These are phyloP conservation scores for Penicillium maclennaniae DNA, from an alignment of 495 filamentous ascomycete species.

Conservation along the genomic window DNA sequence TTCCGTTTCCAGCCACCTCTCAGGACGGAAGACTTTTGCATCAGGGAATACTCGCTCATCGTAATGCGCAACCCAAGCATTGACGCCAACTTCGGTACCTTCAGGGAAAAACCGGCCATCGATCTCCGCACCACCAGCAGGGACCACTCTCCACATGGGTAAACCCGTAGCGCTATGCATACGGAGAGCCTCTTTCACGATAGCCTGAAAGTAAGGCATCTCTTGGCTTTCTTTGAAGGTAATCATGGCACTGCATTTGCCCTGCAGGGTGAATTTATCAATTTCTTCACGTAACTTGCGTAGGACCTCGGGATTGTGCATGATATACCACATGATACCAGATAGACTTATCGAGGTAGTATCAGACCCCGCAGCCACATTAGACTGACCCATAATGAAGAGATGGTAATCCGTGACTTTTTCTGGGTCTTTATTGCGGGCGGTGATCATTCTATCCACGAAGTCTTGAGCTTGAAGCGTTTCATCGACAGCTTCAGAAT, in stretches of 20 bases:
- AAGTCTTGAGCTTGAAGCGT: conserved; percentile 43
- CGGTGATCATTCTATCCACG: conserved; percentile 51
- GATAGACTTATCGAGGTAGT: conserved; percentile 52
- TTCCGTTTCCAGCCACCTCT: conserved; percentile 38
- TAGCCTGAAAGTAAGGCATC: conserved; percentile 46
- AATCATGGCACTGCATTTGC: conserved; percentile 23
- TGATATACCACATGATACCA: conserved; percentile 48
- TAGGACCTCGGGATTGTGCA: conserved; percentile 35
- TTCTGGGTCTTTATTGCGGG: conserved; percentile 54
- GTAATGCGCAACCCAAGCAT: conserved; percentile 50
- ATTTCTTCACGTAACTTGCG: conserved; percentile 44
- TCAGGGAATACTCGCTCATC: conserved; percentile 46
- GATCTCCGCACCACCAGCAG: conserved; percentile 36
- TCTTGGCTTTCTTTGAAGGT: conserved; percentile 50
- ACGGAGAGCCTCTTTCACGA: conserved; percentile 44
- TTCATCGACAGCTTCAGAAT: conserved; percentile 24
- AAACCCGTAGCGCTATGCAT: conserved; percentile 40
- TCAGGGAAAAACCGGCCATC: conserved; percentile 34
- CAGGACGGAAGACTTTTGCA: conserved; percentile 30
- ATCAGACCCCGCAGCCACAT: conserved; percentile 54
- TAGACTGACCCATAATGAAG: conserved; percentile 46
- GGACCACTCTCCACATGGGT: conserved; percentile 39
- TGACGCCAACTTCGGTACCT: conserved; percentile 50
- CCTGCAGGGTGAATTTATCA: conserved; percentile 28
- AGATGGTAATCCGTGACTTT: conserved; percentile 49